Conservation (phyloP, 2,329 filamentous ascomycete species). For the Magnaporthales sp. region DNA sequence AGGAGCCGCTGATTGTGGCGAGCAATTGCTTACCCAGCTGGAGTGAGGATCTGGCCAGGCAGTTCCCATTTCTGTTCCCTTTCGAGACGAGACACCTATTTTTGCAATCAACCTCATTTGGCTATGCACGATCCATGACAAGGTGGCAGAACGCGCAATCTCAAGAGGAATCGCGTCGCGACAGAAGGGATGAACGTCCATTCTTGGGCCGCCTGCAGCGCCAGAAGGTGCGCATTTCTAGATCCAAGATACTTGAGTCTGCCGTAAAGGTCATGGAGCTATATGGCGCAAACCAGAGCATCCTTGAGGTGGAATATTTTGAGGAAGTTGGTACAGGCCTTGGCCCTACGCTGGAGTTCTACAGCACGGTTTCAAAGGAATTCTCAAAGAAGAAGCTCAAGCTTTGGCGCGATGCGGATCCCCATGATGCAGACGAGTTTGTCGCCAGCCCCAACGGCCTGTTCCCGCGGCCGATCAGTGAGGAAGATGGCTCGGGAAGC, state of each 20-base stretch:
- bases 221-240: slow-evolving; percentile 96
- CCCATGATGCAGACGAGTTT: slow-evolving; percentile 63
- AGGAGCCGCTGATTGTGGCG: slow-evolving; percentile 93
- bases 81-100: slow-evolving; percentile 97
- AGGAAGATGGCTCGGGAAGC: slow-evolving; percentile 63
- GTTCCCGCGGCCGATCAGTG: slow-evolving; percentile 85
- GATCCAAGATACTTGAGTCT: slow-evolving; percentile 90
- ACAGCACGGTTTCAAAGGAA: slow-evolving; percentile 93
- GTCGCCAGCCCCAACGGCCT: slow-evolving; percentile 77
- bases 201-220: slow-evolving; percentile 87
- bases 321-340: slow-evolving; percentile 96
- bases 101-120: slow-evolving; percentile 95
- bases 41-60: slow-evolving; percentile 87
- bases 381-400: slow-evolving; percentile 97
- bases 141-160: slow-evolving; percentile 91
- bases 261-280: slow-evolving; percentile 98
- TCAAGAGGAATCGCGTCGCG: slow-evolving; percentile 69
- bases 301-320: slow-evolving; percentile 96
- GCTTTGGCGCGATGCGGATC: slow-evolving; percentile 90
- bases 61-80: slow-evolving; percentile 95
- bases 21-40: slow-evolving; percentile 93
- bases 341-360: slow-evolving; percentile 93
- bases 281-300: slow-evolving; percentile 92
- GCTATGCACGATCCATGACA: slow-evolving; percentile 94
- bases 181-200: slow-evolving; percentile 81